Conservation (phyloP, 768 basidiomycete genomes). For the Lactarius akahatsu region DNA sequence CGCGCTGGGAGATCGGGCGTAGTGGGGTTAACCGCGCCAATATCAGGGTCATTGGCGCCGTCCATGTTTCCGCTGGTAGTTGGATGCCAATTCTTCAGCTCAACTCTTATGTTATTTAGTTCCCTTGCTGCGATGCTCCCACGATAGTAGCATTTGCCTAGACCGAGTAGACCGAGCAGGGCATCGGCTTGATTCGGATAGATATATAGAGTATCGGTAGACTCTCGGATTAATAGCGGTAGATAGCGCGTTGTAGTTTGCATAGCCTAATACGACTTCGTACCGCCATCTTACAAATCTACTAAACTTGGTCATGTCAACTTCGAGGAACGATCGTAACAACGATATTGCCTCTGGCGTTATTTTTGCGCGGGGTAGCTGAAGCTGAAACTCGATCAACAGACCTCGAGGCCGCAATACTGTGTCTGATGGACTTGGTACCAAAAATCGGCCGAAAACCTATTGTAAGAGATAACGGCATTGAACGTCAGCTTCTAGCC, state of each 20-base stretch:
- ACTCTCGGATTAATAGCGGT: not conserved
- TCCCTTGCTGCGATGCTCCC: not conserved
- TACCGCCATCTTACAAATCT: not conserved
- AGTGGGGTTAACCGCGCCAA: not conserved
- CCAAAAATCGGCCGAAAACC: not conserved
- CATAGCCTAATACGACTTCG: not conserved
- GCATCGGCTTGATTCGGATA: not conserved
- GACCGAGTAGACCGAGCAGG: too few relatives aligned
- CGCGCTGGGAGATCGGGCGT: constrained; percentile 15
- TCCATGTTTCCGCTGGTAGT: constrained; percentile 23
- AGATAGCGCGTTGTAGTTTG: not conserved
- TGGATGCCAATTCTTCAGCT: constrained; percentile 29
- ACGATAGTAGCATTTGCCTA: not conserved
- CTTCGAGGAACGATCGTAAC: not conserved
- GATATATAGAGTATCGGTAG: not conserved
- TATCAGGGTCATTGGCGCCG: constrained; percentile 21
- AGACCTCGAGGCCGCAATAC: not conserved
- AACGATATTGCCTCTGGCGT: not conserved
- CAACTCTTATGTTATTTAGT: constrained; percentile 3
- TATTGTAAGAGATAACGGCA: not conserved
- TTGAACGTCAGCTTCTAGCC: too few relatives aligned
- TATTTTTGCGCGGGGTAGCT: not conserved
- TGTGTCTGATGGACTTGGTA: not conserved
- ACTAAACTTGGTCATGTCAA: not conserved
- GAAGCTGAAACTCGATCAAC: not conserved